Percentiles rank a stretch among this genome's conserved stretches.
These are phyloP conservation scores for Apiospora sp. DNA, from an alignment of 2,329 filamentous ascomycete genomes.

Conservation along the genomic window DNA sequence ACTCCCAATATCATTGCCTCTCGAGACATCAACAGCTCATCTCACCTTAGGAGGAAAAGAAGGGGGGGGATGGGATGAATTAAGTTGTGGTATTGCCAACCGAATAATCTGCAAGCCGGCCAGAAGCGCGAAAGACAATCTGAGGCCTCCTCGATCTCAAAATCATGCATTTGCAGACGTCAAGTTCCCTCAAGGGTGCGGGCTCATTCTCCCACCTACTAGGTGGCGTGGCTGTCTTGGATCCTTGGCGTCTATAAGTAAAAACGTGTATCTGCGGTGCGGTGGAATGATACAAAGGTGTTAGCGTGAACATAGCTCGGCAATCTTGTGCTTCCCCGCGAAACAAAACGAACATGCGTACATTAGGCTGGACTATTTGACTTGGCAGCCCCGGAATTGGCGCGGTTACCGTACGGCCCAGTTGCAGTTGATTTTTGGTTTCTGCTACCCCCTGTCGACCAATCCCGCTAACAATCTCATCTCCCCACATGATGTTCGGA, in stretches of 20 bases:
- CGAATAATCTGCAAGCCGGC: too few relatives aligned
- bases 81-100: too few relatives aligned
- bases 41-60: too few relatives aligned
- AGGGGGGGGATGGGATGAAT: too few relatives aligned
- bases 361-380: not conserved
- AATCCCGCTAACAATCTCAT: not conserved
- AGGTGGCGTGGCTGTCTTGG: not conserved
- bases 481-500: constrained; percentile 1
- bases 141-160: too few relatives aligned
- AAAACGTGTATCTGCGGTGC: too few relatives aligned
- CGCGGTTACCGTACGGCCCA: not conserved
- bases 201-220: too few relatives aligned
- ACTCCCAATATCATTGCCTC: too few relatives aligned
- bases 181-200: too few relatives aligned
- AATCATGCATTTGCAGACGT: too few relatives aligned
- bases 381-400: not conserved
- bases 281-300: not conserved
- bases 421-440: not conserved
- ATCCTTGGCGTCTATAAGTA: not conserved
- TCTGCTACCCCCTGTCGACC: not conserved
- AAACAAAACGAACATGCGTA: not conserved
- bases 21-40: too few relatives aligned
- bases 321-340: constrained; percentile 3
- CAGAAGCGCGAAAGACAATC: too few relatives aligned
- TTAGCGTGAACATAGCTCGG: not conserved